Conservation (phyloP, 2,329 filamentous ascomycete genomes). For the Aspergillus melleus region DNA sequence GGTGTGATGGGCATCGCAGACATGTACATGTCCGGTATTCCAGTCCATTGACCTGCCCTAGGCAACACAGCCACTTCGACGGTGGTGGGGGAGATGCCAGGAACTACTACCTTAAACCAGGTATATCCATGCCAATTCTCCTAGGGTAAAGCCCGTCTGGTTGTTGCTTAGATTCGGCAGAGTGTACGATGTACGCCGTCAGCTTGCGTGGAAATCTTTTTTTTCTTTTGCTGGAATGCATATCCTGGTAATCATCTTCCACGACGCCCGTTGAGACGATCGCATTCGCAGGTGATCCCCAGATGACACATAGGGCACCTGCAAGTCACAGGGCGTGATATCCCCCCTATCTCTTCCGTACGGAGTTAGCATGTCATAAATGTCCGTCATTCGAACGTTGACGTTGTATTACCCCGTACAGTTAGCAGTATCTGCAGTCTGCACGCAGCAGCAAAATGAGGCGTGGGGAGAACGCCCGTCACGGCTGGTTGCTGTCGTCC, state of each 20-base stretch:
- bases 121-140: neutral
- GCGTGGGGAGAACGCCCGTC: neutral
- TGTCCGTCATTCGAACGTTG: neutral
- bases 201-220: neutral
- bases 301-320: neutral
- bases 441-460: neutral
- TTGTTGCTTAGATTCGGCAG: neutral
- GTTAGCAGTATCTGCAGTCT: neutral
- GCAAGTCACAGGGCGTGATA: neutral
- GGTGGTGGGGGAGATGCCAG: neutral
- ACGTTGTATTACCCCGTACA: too few species aligned
- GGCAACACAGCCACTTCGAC: neutral
- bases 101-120: neutral
- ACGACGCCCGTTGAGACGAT: too few species aligned
- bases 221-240: neutral
- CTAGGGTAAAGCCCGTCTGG: neutral
- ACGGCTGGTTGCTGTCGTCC: neutral
- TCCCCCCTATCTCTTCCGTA: neutral
- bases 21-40: too few species aligned
- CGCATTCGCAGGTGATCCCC: too few species aligned
- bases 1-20: neutral
- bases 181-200: neutral
- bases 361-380: neutral
- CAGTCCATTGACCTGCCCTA: neutral
- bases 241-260: neutral